phyloP scores from a whole-genome alignment of 257 asterid genomes.

The Jaltomata sinuosa region DNA sequence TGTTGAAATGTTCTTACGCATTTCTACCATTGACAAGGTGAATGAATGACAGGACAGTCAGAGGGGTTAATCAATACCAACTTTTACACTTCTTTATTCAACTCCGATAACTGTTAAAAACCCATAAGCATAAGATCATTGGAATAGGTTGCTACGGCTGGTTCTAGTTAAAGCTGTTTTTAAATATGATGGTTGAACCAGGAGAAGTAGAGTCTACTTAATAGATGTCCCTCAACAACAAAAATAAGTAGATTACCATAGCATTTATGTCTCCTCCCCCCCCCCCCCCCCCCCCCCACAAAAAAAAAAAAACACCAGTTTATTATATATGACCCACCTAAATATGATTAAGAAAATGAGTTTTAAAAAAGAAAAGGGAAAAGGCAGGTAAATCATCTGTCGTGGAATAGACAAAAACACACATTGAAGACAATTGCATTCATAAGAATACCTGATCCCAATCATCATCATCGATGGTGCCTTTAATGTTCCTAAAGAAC shows the following conservation, averaged over 20 bases:
- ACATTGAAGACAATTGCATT: neutral
- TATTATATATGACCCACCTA: neutral
- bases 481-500: conserved; percentile 87
- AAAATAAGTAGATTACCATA: neutral
- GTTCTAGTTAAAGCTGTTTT: neutral
- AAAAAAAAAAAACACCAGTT: neutral
- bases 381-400: neutral
- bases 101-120: neutral
- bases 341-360: neutral
- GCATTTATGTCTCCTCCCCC: neutral
- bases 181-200: neutral
- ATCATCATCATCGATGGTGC: conserved; percentile 90
- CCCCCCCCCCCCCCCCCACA: neutral
- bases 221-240: neutral
- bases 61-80: neutral
- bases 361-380: neutral
- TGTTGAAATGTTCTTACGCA: neutral
- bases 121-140: neutral
- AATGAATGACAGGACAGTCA: neutral
- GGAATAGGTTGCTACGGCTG: neutral
- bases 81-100: neutral
- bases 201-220: neutral
- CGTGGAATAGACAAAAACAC: neutral
- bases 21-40: neutral
- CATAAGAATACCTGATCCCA: conserved; percentile 76